Base-by-base conservation (phyloP, 306 rosid species). In the Vigna nakashimae region DNA sequence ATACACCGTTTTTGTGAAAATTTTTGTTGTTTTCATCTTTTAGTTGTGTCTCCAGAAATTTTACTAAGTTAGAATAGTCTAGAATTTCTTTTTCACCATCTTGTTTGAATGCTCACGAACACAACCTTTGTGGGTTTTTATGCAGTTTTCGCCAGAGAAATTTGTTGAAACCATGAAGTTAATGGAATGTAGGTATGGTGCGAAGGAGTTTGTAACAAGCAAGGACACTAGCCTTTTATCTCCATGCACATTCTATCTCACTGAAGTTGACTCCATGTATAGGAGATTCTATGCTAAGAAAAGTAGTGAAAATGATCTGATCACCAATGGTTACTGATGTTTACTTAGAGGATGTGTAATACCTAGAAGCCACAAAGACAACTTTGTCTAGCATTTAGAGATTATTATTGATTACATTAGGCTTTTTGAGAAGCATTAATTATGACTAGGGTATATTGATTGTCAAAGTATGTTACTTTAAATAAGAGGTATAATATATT, bases 181-280 rank as follows among this genome's bases (percentile, higher is more conserved):
- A 71, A 91, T 93, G 97, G 98, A 93, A 84, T 91, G 89, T 56
- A 81, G 93, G 59, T 93, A 93, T 66, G 97, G 96, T 52, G 93
- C 65, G 50, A 93, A 90, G 83, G 97, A 91, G 75, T 91, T 86
- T 74, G 92, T 85, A 73, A 93, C 98, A 34, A 91, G 89, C 90
- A 88, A 90, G 88, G 97, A 93, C 66, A 67, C 48, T 38, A 87
- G 90, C 86, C 87, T 85, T 75, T 70, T 91, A 80, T 40, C 87
- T 50, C 81, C 88, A 38, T 96, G 97, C 73, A 87, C 98, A 15
- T 93, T 78, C 89, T 93, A 93, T 85, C 97, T 91, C 34, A 90
- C 92, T 1, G 88, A 88, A 86, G 96, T 93, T 7, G 98, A 93
- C 76, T 82, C 92, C 53, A 83, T 82, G 84, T 91, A 91, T 65